Evolutionary conservation across 2,329 filamentous ascomycete genomes (phyloP).

Genomic region (Sphaerulina vaccinii): DNA sequence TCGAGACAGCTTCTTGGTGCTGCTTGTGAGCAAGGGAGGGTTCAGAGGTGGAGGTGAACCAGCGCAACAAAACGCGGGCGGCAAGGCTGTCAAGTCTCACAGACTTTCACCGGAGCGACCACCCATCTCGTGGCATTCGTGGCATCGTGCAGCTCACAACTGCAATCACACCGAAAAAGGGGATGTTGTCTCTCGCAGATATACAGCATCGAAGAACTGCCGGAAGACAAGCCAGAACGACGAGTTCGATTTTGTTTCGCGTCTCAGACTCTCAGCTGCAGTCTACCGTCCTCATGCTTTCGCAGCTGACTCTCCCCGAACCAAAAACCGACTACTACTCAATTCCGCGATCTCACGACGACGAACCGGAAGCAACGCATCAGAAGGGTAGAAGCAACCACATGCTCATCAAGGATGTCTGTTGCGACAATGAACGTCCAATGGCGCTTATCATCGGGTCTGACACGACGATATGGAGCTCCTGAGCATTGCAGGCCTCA

Average conservation of each 20-base stretch:
- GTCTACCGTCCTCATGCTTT: neutral
- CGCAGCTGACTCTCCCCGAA: neutral
- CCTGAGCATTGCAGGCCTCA: neutral
- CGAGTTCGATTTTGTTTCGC: neutral
- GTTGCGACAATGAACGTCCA: neutral
- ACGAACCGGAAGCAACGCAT: neutral
- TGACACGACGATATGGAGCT: slow-evolving; percentile 3
- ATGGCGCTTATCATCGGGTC: slow-evolving; percentile 10
- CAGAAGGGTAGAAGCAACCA: neutral
- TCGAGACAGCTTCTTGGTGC: neutral
- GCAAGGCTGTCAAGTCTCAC: neutral
- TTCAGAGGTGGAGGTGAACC: neutral
- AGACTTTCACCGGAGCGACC: neutral
- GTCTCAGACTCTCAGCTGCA: neutral
- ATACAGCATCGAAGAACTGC: neutral
- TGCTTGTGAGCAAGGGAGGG: neutral
- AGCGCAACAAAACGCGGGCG: neutral
- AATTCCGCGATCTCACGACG: neutral
- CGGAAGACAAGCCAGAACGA: neutral
- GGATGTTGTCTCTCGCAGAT: neutral
- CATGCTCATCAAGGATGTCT: slow-evolving; percentile 8
- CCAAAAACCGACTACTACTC: neutral
- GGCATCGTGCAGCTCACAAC: neutral
- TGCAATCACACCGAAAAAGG: neutral
- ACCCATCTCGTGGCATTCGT: neutral